Conservation (phyloP, 768 basidiomycete genomes). For the Clitopilus passeckerianus region DNA sequence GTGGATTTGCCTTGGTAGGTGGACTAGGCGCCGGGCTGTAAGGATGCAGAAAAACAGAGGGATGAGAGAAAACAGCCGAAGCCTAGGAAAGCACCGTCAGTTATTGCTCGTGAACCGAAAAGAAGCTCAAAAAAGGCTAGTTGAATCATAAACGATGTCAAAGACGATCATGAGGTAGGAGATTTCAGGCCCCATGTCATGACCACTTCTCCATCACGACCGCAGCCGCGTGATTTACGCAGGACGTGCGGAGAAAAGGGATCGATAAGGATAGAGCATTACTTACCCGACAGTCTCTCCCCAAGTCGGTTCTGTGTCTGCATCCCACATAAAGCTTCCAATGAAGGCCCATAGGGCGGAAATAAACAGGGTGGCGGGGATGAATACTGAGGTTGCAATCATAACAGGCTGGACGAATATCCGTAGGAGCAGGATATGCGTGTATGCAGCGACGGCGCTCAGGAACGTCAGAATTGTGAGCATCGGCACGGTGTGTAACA, state of each 20-base stretch:
- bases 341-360: slow-evolving; percentile 80
- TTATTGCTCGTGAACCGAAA: slow-evolving; percentile 2
- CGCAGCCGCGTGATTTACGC: slow-evolving; percentile 1
- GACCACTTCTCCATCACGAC: not conserved
- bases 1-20: slow-evolving; percentile 70
- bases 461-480: slow-evolving; percentile 67
- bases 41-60: slow-evolving; percentile 66
- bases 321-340: slow-evolving; percentile 67
- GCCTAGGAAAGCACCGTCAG: slow-evolving; percentile 26
- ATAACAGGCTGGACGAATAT: slow-evolving; percentile 84
- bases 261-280: not conserved
- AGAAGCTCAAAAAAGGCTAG: not conserved
- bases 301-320: slow-evolving; percentile 60
- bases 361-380: slow-evolving; percentile 68
- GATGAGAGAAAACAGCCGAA: slow-evolving; percentile 74
- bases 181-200: not conserved
- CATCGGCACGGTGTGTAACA: slow-evolving; percentile 75
- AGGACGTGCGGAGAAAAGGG: not conserved
- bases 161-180: not conserved
- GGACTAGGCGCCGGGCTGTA: slow-evolving; percentile 65
- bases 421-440: slow-evolving; percentile 70
- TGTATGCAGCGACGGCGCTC: slow-evolving; percentile 68
- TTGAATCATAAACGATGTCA: not conserved
- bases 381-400: slow-evolving; percentile 69
- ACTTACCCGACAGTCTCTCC: slow-evolving; percentile 77